Evolutionary conservation across 371 early-diverging fungal genomes (phyloP), one percentile per base, ranked within the genome.

Genomic region (Rhizomucor pusillus): DNA sequence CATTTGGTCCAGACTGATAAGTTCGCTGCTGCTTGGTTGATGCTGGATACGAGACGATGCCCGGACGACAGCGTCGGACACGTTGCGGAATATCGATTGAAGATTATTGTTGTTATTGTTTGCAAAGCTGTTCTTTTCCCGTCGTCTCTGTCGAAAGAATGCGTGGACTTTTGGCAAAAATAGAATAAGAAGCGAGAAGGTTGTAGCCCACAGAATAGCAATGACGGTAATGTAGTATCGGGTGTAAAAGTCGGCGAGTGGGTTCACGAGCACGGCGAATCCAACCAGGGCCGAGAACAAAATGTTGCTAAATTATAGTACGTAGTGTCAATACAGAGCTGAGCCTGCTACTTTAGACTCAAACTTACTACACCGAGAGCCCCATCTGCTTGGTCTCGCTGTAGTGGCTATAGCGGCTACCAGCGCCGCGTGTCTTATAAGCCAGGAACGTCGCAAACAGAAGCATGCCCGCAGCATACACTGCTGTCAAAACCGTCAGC

Each of bases 331-430:
- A 9, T 20, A 14, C 52, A 20, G 49, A 11, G 37, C 37, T 36
- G 19, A 0, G 1, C 35, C 22, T 25, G 7, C 44, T 13, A n/a
- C 18, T 25, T 9, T 9, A 22, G n/a, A 24, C 24, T n/a, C n/a
- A 11, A 5, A 75, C 80, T 79, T 79, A 82, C 83, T 83, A 83
- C 20, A 83, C 77, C 19, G 81, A 81, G 34, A 83, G 58, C 0
- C 81, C 81, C 54, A 83, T 83, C 44, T 81, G 84, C n/a, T 74
- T 73, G 36, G 80, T 80, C 50, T 83, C 84, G 43, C 80, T 81
- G 44, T 83, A 83, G 44, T 78, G 72, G 48, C 65, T 68, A n/a
- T 81, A 79, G 5, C 71, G 71, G 24, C 54, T 58, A 14, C 74
- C 72, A 14, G 80, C 84, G 39, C 75, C 63, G 10, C 84, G 65